Percentiles rank a stretch among this genome's conserved stretches.
Conservation (phyloP, 2,329 filamentous ascomycete species). For the Xylaria arbuscula region DNA sequence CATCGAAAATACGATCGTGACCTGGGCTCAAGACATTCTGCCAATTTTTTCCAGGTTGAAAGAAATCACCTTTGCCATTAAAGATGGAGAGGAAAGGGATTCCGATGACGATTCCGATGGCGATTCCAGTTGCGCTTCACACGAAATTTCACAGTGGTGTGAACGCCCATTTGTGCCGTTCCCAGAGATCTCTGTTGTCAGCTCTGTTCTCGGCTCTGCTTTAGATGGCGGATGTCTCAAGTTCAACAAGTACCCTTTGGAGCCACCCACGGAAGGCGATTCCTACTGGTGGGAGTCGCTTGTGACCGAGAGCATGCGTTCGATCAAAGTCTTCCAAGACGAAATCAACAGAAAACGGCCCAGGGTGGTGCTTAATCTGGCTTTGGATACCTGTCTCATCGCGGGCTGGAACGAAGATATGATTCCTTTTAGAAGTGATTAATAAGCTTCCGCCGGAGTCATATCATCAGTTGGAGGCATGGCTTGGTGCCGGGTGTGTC, state of each 20-base stretch:
- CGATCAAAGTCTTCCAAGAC: neutral
- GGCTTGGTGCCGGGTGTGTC: too few relatives aligned
- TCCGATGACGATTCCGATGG: too few relatives aligned
- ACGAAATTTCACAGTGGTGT: too few relatives aligned
- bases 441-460: too few relatives aligned
- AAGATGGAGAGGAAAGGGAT: neutral
- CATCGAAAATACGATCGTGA: neutral
- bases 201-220: neutral
- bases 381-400: neutral
- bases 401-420: neutral
- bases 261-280: neutral
- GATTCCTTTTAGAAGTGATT: too few relatives aligned
- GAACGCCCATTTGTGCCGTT: neutral
- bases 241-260: neutral
- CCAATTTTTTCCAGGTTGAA: neutral
- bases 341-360: neutral
- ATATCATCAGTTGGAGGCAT: too few relatives aligned
- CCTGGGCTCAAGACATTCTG: neutral
- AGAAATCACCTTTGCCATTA: constrained; percentile 1
- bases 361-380: neutral
- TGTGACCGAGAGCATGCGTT: too few relatives aligned
- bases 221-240: neutral
- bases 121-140: too few relatives aligned
- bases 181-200: neutral
- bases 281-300: neutral